phyloP scores from a whole-genome alignment of 2,329 filamentous ascomycete species.

The Didymella glomerata region DNA sequence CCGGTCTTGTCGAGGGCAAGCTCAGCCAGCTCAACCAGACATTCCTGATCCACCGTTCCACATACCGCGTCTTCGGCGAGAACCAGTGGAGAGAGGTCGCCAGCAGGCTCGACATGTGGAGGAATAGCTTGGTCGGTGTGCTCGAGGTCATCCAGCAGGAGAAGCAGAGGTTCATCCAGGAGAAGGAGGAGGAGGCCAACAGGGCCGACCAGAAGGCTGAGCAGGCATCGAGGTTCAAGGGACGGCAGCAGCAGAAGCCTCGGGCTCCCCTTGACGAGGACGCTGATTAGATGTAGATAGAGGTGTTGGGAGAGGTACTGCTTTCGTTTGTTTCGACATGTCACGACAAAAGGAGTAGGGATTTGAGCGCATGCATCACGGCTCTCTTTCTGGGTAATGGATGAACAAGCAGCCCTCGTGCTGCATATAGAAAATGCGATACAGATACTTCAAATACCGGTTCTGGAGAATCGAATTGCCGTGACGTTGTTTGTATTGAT shows the following conservation, averaged over 20 bases:
- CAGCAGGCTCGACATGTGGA: slow-evolving; percentile 90
- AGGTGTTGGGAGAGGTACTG: slow-evolving; percentile 20
- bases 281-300: slow-evolving; percentile 41
- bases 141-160: slow-evolving; percentile 79
- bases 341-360: slow-evolving; percentile 34
- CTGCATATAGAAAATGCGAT: slow-evolving; percentile 47
- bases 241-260: slow-evolving; percentile 40
- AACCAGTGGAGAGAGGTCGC: slow-evolving; percentile 98
- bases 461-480: background rate
- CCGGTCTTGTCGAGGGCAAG: slow-evolving; percentile 94
- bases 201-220: slow-evolving; percentile 73
- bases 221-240: slow-evolving; percentile 38
- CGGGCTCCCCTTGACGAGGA: slow-evolving; percentile 48
- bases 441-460: slow-evolving; percentile 28
- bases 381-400: slow-evolving; percentile 41
- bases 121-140: slow-evolving; percentile 79
- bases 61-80: slow-evolving; percentile 95
- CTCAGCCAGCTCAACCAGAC: slow-evolving; percentile 90
- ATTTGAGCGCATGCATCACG: slow-evolving; percentile 40
- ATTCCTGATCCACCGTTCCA: slow-evolving; percentile 94
- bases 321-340: slow-evolving; percentile 34
- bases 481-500: background rate
- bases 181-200: slow-evolving; percentile 79
- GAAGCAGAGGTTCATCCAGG: slow-evolving; percentile 78
- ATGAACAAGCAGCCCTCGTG: slow-evolving; percentile 40